These are phyloP conservation scores for Pseudogymnoascus sp. DNA, from an alignment of 2,329 filamentous ascomycete genomes.

Conservation along the genomic window DNA sequence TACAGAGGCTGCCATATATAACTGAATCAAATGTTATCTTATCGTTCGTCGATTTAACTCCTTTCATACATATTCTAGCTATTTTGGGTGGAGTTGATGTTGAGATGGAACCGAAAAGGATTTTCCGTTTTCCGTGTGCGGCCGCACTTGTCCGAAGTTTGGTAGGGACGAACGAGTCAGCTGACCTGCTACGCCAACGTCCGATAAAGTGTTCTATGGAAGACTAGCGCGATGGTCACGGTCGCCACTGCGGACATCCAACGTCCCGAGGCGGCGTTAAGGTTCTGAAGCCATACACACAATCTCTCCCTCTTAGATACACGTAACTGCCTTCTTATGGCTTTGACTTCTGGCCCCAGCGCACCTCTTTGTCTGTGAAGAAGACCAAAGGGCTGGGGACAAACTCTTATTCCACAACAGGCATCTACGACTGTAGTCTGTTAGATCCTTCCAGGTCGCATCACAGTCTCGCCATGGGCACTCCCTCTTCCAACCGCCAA, in stretches of 20 bases:
- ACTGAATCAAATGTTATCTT: not conserved
- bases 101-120: not conserved
- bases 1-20: not conserved
- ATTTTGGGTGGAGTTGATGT: not conserved
- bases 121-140: not conserved
- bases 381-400: not conserved
- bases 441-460: not conserved
- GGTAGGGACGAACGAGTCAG: not conserved
- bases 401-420: not conserved
- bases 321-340: not conserved
- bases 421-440: not conserved
- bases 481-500: not conserved
- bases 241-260: not conserved
- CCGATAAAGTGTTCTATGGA: not conserved
- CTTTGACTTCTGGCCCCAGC: not conserved
- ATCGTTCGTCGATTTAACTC: not conserved
- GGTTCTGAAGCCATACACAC: not conserved
- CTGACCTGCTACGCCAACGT: not conserved
- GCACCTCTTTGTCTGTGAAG: not conserved
- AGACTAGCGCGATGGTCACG: not conserved
- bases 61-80: not conserved
- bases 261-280: not conserved
- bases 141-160: not conserved
- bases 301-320: not conserved
- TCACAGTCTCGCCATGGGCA: slow-evolving; percentile 4